Base-by-base conservation (phyloP, 495 filamentous ascomycete genomes). In the Hyaloscypha bicolor region DNA sequence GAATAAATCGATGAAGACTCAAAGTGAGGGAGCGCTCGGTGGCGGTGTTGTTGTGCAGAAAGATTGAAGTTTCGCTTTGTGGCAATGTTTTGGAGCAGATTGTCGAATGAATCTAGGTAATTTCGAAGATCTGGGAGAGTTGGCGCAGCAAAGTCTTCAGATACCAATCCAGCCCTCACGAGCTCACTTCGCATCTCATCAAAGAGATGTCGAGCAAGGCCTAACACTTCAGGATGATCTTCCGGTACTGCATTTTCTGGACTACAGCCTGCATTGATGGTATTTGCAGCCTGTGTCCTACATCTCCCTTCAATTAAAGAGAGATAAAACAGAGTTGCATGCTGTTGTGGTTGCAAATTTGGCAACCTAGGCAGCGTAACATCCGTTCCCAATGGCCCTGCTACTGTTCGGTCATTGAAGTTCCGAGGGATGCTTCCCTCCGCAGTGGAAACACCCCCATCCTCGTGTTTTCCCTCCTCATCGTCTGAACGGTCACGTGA, bases 281-380 rank as follows among this genome's bases (percentile, higher is more conserved):
- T 30, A 21, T 39, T 62, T n/a, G 57, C 62, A 16, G 71, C 73
- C 57, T 73, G 70, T 8, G 66, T 71, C 35, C 66, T 71, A 52
- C 73, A 75, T 60, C 71, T 25, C 21, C 69, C 71, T 58, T 73
- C 73, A 6, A 75, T 73, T 52, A 75, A 48, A 29, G 73, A 73
- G 29, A 75, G 65, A 48, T 68, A 70, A 33, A 75, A 73, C 0
- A 73, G 22, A 31, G 14, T 66, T 12, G 66, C 63, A 55, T 69
- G 68, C 39, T 75, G 62, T 12, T 69, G 65, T 14, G 67, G 60
- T 60, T 60, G 61, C n/a, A 64, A 33, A 57, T 61, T 69, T 29
- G 72, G 60, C 25, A 67, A 42, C 42, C 37, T 69, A 14, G 72
- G 60, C 31, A 67, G 35, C 45, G 39, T 66, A 19, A 67, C 48